Conservation (phyloP, 78 protist species). For the Cavenderia fasciculata region DNA sequence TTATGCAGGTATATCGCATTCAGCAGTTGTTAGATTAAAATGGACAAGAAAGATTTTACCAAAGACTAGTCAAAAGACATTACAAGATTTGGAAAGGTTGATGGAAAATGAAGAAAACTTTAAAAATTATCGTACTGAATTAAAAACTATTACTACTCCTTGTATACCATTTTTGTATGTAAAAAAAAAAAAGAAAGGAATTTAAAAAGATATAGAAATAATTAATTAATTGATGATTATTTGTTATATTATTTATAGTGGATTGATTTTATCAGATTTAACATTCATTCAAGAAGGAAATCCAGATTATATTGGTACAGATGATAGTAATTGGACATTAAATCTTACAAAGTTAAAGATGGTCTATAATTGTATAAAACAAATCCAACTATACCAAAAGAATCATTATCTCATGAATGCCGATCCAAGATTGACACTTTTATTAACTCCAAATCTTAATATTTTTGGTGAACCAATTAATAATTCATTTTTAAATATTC, state of each 20-base stretch:
- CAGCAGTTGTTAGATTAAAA: conserved; percentile 35
- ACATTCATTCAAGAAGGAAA: conserved; percentile 69
- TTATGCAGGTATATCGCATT: conserved; percentile 68
- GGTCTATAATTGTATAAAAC: conserved; percentile 51
- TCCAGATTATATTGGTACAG: conserved; percentile 16
- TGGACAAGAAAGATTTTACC: conserved; percentile 65
- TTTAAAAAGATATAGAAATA: too few species aligned
- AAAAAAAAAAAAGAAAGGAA: background rate
- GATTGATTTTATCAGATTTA: conserved; percentile 50
- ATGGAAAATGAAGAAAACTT: conserved; percentile 71
- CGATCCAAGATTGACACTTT: conserved; percentile 50
- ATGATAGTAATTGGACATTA: background rate
- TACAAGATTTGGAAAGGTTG: conserved; percentile 26
- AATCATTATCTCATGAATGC: conserved; percentile 48
- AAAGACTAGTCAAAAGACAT: conserved; percentile 54
- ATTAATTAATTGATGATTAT: background rate
- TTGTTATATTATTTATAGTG: background rate
- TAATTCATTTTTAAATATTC: too few species aligned
- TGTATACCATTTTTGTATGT: conserved; percentile 52
- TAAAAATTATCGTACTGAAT: conserved; percentile 59
- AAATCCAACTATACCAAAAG: conserved; percentile 50
- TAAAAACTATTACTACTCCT: conserved; percentile 49
- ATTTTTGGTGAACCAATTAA: conserved; percentile 43
- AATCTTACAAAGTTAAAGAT: conserved; percentile 33
- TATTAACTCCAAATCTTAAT: conserved; percentile 61